Conservation (phyloP, 2,329 filamentous ascomycete genomes). For the Clarireedia monteithiana region DNA sequence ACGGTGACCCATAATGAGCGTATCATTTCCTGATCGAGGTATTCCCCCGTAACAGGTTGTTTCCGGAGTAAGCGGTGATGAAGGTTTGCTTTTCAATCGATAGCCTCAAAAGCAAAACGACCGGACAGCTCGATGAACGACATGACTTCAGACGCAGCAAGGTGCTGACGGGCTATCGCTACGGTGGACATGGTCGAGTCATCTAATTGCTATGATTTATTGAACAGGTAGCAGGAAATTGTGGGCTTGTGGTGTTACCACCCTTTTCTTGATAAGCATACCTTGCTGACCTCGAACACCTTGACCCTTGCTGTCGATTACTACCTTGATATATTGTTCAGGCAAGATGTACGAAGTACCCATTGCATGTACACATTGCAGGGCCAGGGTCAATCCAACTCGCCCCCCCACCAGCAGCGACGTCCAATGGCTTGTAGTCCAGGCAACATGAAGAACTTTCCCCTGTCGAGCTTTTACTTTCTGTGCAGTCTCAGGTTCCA, state of each 20-base stretch:
- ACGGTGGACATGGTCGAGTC: neutral
- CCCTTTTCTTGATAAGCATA: no score
- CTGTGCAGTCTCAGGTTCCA: neutral
- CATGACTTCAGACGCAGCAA: neutral
- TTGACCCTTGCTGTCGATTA: constrained; percentile 1
- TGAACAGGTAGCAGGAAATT: neutral
- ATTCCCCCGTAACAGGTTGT: neutral
- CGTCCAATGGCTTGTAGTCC: neutral
- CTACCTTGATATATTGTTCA: neutral
- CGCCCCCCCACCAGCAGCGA: neutral
- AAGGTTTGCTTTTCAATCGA: neutral
- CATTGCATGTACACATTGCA: neutral
- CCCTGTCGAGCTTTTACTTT: neutral
- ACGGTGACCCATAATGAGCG: neutral
- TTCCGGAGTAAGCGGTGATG: neutral
- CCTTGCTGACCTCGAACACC: neutral
- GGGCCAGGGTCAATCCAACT: neutral
- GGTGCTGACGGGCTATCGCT: neutral
- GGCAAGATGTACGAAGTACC: neutral
- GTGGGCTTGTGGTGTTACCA: neutral
- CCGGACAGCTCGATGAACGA: neutral
- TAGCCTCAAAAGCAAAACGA: neutral
- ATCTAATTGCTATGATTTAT: no score
- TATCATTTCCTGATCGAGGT: neutral
- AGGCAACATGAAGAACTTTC: neutral